phyloP scores from a whole-genome alignment of 202 grass and related monocot species.

The Saccharum hybrid region DNA sequence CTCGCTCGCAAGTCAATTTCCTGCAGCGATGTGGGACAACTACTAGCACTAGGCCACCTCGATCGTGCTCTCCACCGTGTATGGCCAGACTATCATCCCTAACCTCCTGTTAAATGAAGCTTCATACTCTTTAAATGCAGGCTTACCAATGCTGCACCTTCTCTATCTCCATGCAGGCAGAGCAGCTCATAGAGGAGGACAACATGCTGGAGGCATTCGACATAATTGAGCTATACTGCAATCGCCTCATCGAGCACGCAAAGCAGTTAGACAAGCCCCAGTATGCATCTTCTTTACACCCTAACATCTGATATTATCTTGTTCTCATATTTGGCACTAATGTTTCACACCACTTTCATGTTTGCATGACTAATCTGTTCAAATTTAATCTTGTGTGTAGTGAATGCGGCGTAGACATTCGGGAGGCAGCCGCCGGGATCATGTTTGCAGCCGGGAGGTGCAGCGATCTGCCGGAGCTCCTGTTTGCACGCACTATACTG shows the following conservation, averaged over 20 bases:
- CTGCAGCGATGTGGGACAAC: slow-evolving; percentile 60
- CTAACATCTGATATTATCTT: neutral
- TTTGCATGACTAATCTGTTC: neutral
- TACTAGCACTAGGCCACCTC: slow-evolving; percentile 12
- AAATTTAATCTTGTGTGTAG: slow-evolving; percentile 32
- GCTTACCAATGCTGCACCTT: neutral
- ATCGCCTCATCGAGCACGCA: slow-evolving; percentile 52
- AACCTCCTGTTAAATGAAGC: neutral
- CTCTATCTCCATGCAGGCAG: slow-evolving; percentile 48
- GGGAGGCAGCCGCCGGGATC: slow-evolving; percentile 61
- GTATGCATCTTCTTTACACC: slow-evolving; percentile 38
- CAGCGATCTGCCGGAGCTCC: slow-evolving; percentile 72
- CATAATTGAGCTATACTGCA: slow-evolving; percentile 72
- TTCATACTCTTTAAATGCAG: neutral
- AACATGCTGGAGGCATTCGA: slow-evolving; percentile 68
- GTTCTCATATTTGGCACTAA: slow-evolving; percentile 1
- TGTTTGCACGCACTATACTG: slow-evolving; percentile 56
- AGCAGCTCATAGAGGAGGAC: slow-evolving; percentile 77
- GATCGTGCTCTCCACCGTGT: neutral
- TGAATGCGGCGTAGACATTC: slow-evolving; percentile 64
- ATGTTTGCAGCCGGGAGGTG: slow-evolving; percentile 77
- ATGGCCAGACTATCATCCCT: neutral
- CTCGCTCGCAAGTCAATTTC: slow-evolving; percentile 56
- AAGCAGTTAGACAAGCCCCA: slow-evolving; percentile 57
- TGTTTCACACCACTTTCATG: neutral